These are phyloP conservation scores for Ploettnerulaceae sp. DNA, from an alignment of 2,329 filamentous ascomycete species.

Conservation along the genomic window DNA sequence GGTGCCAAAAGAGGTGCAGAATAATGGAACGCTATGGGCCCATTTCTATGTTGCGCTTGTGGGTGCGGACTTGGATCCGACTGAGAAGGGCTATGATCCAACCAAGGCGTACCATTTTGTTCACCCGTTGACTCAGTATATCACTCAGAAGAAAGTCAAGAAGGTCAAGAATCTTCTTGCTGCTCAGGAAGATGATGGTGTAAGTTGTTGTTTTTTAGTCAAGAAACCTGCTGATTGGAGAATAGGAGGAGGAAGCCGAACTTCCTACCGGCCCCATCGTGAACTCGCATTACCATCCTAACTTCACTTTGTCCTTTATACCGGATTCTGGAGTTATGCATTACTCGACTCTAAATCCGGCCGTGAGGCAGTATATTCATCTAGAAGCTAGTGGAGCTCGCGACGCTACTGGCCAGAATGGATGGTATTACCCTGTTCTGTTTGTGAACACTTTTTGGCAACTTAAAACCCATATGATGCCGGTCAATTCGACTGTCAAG, in stretches of 20 bases:
- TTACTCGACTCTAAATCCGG: conserved; percentile 64
- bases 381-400: conserved; percentile 77
- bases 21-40: conserved; percentile 90
- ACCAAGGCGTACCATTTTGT: conserved; percentile 77
- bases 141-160: conserved; percentile 81
- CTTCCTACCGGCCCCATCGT: conserved; percentile 62
- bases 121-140: conserved; percentile 81
- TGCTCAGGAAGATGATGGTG: conserved; percentile 44
- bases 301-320: conserved; percentile 84
- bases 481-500: conserved; percentile 84
- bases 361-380: conserved; percentile 70
- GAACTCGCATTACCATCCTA: conserved; percentile 88
- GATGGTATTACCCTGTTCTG: conserved; percentile 88
- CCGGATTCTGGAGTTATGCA: conserved; percentile 70
- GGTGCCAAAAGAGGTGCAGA: conserved; percentile 74
- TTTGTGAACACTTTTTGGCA: conserved; percentile 99
- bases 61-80: conserved; percentile 73
- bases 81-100: conserved; percentile 64
- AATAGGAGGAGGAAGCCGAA: conserved; percentile 44
- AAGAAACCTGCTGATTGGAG: conserved; percentile 39
- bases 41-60: conserved; percentile 85
- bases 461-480: conserved; percentile 81
- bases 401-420: conserved; percentile 78
- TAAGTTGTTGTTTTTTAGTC: conserved; percentile 28
- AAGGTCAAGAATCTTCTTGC: conserved; percentile 84